Percentiles rank a stretch among this genome's conserved stretches.
phyloP scores from a whole-genome alignment of 768 basidiomycete genomes.

The Crucibulum laeve region DNA sequence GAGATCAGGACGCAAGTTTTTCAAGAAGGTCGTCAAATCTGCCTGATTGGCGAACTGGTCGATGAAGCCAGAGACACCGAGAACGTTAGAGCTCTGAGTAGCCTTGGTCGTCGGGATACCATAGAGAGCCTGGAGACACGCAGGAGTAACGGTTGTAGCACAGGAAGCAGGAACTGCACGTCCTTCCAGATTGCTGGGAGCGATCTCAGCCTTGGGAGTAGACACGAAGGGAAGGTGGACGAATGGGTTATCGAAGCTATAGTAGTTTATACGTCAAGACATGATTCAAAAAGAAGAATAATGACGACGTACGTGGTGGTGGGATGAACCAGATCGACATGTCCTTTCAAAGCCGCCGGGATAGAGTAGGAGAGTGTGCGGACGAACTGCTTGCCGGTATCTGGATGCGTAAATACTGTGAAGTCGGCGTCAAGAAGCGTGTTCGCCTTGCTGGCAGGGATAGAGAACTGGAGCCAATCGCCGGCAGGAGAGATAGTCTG shows the following conservation, averaged over 20 bases:
- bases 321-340: slow-evolving; percentile 24
- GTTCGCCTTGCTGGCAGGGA: slow-evolving; percentile 22
- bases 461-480: slow-evolving; percentile 20
- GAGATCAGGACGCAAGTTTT: slow-evolving; percentile 23
- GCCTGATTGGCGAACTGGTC: slow-evolving; percentile 27
- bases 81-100: slow-evolving; percentile 19
- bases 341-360: slow-evolving; percentile 14
- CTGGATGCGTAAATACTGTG: slow-evolving; percentile 15
- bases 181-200: not conserved
- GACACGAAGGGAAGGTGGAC: slow-evolving; percentile 12
- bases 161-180: slow-evolving; percentile 21
- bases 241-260: slow-evolving; percentile 12
- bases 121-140: slow-evolving; percentile 29
- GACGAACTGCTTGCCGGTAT: slow-evolving; percentile 12
- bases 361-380: slow-evolving; percentile 23
- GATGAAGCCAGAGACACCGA: slow-evolving; percentile 27
- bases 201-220: slow-evolving; percentile 7
- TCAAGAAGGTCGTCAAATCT: slow-evolving; percentile 21
- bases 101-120: slow-evolving; percentile 25
- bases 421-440: slow-evolving; percentile 20
- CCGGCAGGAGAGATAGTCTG: slow-evolving; percentile 15
- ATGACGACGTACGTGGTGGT: slow-evolving; percentile 18
- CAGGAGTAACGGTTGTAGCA: slow-evolving; percentile 20
- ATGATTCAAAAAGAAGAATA: not conserved
- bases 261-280: not conserved